Evolutionary conservation across 768 basidiomycete genomes (phyloP).

Genomic region (Lactarius hatsudake): DNA sequence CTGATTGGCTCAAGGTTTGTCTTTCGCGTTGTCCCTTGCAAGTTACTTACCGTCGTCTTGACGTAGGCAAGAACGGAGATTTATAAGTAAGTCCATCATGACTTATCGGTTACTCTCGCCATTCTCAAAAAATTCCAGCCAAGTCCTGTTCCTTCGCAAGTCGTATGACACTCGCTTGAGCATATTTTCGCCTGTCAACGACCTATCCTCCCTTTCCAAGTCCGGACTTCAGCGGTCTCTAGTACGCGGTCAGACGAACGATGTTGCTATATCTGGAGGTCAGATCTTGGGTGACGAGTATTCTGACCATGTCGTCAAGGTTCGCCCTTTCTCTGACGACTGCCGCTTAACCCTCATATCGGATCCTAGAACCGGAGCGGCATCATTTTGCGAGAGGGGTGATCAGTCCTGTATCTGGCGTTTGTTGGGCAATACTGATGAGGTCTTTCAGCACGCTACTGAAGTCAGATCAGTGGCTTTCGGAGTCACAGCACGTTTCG

Average conservation of each 20-base stretch:
- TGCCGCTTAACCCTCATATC: neutral
- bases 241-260: slow-evolving; percentile 67
- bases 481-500: slow-evolving; percentile 63
- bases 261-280: slow-evolving; percentile 72
- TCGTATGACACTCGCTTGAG: slow-evolving; percentile 76
- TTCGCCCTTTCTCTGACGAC: slow-evolving; percentile 33
- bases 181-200: slow-evolving; percentile 89
- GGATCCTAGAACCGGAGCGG: slow-evolving; percentile 75
- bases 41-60: neutral
- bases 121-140: slow-evolving; percentile 45
- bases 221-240: slow-evolving; percentile 57
- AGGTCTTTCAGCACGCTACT: slow-evolving; percentile 59
- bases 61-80: slow-evolving; percentile 77
- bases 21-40: neutral
- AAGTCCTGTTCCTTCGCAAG: slow-evolving; percentile 82
- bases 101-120: neutral
- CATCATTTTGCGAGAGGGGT: slow-evolving; percentile 90
- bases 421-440: slow-evolving; percentile 4
- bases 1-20: slow-evolving; percentile 79
- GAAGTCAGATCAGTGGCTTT: slow-evolving; percentile 91
- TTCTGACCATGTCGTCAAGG: slow-evolving; percentile 90
- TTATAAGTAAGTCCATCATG: slow-evolving; percentile 67
- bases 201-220: slow-evolving; percentile 79
- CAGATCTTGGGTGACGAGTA: slow-evolving; percentile 94
- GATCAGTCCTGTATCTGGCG: slow-evolving; percentile 30